These are phyloP conservation scores for Melastoma malabathricum DNA, from an alignment of 345 rosid species.

Conservation along the genomic window DNA sequence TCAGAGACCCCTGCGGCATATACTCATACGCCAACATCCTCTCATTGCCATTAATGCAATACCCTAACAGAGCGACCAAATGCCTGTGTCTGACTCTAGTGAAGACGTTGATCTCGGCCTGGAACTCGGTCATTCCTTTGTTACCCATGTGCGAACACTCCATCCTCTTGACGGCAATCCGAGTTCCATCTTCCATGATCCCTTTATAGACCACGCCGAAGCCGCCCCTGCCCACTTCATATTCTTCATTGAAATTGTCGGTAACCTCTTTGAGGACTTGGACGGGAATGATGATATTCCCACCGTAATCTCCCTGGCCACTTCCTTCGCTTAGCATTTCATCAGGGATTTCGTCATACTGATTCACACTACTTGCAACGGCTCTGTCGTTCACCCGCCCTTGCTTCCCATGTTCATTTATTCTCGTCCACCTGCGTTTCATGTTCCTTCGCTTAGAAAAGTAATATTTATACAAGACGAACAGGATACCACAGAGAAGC, in stretches of 20 bases:
- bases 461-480: constrained; percentile 29
- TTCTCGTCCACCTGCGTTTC: constrained; percentile 16
- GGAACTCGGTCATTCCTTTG: constrained; percentile 74
- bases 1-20: constrained; percentile 76
- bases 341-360: constrained; percentile 12
- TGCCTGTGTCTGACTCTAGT: constrained; percentile 81
- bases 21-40: constrained; percentile 76
- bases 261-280: constrained; percentile 60
- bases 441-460: constrained; percentile 21
- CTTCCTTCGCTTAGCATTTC: constrained; percentile 24
- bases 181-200: constrained; percentile 58
- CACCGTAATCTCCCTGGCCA: constrained; percentile 9
- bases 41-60: constrained; percentile 64
- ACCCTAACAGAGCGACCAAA: constrained; percentile 70
- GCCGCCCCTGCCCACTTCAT: constrained; percentile 72
- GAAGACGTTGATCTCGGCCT: constrained; percentile 75
- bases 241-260: constrained; percentile 41
- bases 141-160: constrained; percentile 38
- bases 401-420: neutral
- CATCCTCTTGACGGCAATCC: constrained; percentile 81
- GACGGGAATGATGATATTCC: constrained; percentile 44
- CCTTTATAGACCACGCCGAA: constrained; percentile 81
- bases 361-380: constrained; percentile 1
- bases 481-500: constrained; percentile 22
- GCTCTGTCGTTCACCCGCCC: constrained; percentile 1